Evolutionary conservation across 192 early-diverging fungal species (phyloP).

Genomic region (Lunasporangiospora selenospora): DNA sequence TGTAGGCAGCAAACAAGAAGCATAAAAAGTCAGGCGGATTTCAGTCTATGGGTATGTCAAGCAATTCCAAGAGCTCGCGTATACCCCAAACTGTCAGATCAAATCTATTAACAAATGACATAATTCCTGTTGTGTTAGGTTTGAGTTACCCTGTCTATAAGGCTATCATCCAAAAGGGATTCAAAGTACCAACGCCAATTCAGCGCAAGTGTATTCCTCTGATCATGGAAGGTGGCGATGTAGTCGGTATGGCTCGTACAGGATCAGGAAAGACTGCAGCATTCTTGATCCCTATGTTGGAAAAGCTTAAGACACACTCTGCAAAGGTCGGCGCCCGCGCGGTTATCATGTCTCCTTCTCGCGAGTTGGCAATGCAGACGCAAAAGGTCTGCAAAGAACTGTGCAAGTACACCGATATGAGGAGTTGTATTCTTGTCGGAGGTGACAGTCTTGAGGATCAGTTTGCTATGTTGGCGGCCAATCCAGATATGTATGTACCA

Average conservation of each 20-base stretch:
- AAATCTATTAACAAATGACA: not conserved
- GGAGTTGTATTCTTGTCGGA: constrained; percentile 89
- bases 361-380: constrained; percentile 97
- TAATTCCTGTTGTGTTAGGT: no score
- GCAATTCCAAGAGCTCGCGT: not conserved
- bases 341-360: constrained; percentile 90
- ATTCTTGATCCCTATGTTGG: constrained; percentile 92
- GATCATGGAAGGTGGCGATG: constrained; percentile 89
- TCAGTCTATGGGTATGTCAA: constrained; percentile 86
- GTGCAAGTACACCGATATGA: constrained; percentile 91
- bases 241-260: constrained; percentile 98
- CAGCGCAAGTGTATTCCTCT: constrained; percentile 95
- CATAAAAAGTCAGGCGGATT: constrained; percentile 98
- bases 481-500: constrained; percentile 85
- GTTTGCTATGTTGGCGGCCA: constrained; percentile 89
- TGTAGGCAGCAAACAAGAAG: constrained; percentile 79
- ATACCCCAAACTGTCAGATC: not conserved
- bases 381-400: constrained; percentile 94
- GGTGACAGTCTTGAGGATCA: constrained; percentile 98
- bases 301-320: constrained; percentile 87
- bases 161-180: constrained; percentile 91
- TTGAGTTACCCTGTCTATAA: constrained; percentile 84
- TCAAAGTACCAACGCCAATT: constrained; percentile 98
- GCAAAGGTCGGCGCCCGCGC: constrained; percentile 81
- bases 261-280: constrained; percentile 98